These are phyloP conservation scores for Claviceps fusiformis DNA, from an alignment of 2,329 filamentous ascomycete genomes.

Conservation along the genomic window DNA sequence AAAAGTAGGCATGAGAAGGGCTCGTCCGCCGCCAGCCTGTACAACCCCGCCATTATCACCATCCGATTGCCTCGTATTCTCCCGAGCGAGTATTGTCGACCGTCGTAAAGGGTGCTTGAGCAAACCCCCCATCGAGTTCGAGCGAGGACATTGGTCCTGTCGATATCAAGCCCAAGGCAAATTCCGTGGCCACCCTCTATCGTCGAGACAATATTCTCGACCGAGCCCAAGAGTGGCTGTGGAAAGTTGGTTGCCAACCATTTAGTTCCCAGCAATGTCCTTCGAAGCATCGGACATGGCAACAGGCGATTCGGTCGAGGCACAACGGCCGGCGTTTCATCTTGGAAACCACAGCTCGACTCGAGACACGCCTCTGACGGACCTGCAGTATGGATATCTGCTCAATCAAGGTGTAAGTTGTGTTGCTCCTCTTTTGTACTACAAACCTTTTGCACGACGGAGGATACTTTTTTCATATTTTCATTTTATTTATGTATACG, in stretches of 20 bases:
- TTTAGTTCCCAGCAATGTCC: slow-evolving; percentile 10
- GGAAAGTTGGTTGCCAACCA: not conserved
- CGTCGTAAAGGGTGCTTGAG: not conserved
- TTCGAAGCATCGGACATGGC: slow-evolving; percentile 10
- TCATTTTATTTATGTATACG: no score
- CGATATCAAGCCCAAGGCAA: not conserved
- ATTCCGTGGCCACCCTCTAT: not conserved
- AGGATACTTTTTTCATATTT: no score
- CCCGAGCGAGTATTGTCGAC: not conserved
- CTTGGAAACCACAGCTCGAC: slow-evolving; percentile 62
- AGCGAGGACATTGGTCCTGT: not conserved
- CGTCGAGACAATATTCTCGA: not conserved
- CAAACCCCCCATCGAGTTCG: not conserved
- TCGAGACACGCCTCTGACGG: slow-evolving; percentile 44
- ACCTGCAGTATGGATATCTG: slow-evolving; percentile 51
- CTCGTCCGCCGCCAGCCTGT: not conserved
- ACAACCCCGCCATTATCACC: not conserved
- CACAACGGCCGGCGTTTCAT: slow-evolving; percentile 40
- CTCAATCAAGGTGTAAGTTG: slow-evolving; percentile 54
- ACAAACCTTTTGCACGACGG: not conserved
- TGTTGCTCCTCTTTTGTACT: not conserved
- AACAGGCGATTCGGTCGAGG: slow-evolving; percentile 14
- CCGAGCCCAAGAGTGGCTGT: not conserved
- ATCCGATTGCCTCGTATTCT: not conserved
- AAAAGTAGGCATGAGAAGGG: slow-evolving; percentile 1